Evolutionary conservation across 2,329 filamentous ascomycete genomes (phyloP).

Genomic region (Huntiella savannae): DNA sequence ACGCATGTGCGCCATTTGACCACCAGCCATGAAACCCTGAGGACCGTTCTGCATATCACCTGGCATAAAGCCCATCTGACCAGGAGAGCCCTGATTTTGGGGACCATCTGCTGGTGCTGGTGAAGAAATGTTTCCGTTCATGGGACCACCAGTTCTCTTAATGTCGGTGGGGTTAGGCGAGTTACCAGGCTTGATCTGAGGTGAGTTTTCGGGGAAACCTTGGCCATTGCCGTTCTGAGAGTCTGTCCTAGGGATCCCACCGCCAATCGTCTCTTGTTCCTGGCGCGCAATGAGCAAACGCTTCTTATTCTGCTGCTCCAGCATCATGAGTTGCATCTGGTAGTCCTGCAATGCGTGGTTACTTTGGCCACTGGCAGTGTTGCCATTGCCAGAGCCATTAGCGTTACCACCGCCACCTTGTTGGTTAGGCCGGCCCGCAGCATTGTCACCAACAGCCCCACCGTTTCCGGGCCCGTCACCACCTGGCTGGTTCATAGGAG

Average conservation of each 20-base stretch:
- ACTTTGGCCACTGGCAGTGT: constrained; percentile 20
- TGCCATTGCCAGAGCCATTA: constrained; percentile 18
- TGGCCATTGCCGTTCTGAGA: constrained; percentile 37
- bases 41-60: constrained; percentile 39
- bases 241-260: constrained; percentile 27
- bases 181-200: constrained; percentile 46
- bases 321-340: constrained; percentile 74
- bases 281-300: constrained; percentile 65
- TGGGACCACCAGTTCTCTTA: constrained; percentile 62
- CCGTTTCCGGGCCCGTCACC: constrained; percentile 45
- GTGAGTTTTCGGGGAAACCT: constrained; percentile 49
- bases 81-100: constrained; percentile 47
- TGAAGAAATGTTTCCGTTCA: constrained; percentile 47
- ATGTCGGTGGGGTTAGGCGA: constrained; percentile 65
- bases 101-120: constrained; percentile 46
- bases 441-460: constrained; percentile 31
- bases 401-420: constrained; percentile 22
- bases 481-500: constrained; percentile 63
- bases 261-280: constrained; percentile 47
- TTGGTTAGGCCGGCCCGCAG: constrained; percentile 37
- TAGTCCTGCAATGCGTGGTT: constrained; percentile 75
- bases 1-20: constrained; percentile 46
- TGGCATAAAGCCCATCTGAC: constrained; percentile 42
- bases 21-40: constrained; percentile 26
- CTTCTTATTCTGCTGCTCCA: constrained; percentile 80